Evolutionary conservation across 2,329 filamentous ascomycete species (phyloP).

Genomic region (Magnaporthiopsis incrustans): DNA sequence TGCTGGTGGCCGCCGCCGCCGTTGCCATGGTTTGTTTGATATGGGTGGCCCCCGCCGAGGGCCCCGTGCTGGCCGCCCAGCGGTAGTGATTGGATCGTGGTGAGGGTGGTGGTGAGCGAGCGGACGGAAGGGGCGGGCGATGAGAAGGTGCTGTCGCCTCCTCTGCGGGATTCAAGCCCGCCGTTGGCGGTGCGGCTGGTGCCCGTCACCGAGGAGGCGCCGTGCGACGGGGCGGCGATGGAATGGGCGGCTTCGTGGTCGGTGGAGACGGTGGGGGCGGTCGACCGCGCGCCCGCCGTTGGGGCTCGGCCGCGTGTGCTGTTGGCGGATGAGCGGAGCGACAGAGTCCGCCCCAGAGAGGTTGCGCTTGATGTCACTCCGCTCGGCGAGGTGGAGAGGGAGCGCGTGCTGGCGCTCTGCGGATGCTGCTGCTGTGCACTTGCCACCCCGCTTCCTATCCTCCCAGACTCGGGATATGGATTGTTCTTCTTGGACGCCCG

Average conservation of each 20-base stretch:
- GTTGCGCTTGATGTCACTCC: constrained; percentile 38
- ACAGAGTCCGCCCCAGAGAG: constrained; percentile 47
- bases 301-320: constrained; percentile 48
- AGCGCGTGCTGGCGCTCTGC: constrained; percentile 37
- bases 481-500: constrained; percentile 65
- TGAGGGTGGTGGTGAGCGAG: constrained; percentile 75
- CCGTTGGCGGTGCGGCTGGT: constrained; percentile 64
- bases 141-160: constrained; percentile 70
- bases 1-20: constrained; percentile 23
- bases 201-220: constrained; percentile 56
- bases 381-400: constrained; percentile 48
- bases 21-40: constrained; percentile 24
- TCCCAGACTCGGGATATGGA: constrained; percentile 81
- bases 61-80: constrained; percentile 34
- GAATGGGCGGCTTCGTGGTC: constrained; percentile 70
- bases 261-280: constrained; percentile 74
- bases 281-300: constrained; percentile 61
- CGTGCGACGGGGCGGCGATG: constrained; percentile 67
- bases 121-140: constrained; percentile 74
- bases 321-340: constrained; percentile 52
- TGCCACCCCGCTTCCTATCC: constrained; percentile 29
- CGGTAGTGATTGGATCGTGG: constrained; percentile 72
- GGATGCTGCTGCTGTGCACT: constrained; percentile 14
- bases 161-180: constrained; percentile 59
- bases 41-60: constrained; percentile 22